Base-by-base conservation (phyloP, 2,329 filamentous ascomycete species). In the Chaetomiaceae sp. region DNA sequence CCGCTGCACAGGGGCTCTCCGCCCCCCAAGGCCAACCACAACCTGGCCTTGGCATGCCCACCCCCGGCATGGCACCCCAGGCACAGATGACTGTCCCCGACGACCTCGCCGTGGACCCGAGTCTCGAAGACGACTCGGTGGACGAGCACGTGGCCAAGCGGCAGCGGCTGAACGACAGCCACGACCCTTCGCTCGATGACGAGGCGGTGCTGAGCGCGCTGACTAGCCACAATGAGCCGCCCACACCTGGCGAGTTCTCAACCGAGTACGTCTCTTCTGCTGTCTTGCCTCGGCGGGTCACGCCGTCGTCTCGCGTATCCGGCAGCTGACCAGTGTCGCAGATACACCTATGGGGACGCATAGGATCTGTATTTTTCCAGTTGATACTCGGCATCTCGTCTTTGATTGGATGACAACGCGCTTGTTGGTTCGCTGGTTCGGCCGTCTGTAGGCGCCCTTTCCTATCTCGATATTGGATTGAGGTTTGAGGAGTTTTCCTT, bases 171-270 rank as follows among this genome's bases (percentile, higher is more conserved):
- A 27, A 67, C 11, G 60, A 62, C 4, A 59, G 57, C 10, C 62
- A 66, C 12, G 63, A 66, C 14, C 57, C 61, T 8, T 53, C 62
- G 1, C 56, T 73, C 12, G 54, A 56, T 22, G 73, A 76, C 47
- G 71, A 74, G 46, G 71, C 71, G 5, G 68, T 76, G 11, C 51
- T 76, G 50, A 61, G 52, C 35, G 72, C 69, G 7, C 57, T 76
- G 34, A 68, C 71, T 15, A 69, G 65, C 3, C 69, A 74, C 47
- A 70, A 66, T 55, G 63, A 64, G 24, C 53, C 62, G 2, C 58
- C 60, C 2, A 59, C 61, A 2, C 49, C 60, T 20, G 57, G 65
- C 4, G 68, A 72, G 7, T 75, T 71, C 52, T 56, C 60, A 27
- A 52, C 67, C 24, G 68, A 73, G 72, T 75, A 60, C 63, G 72